These are phyloP conservation scores for Dittrichia graveolens DNA, from an alignment of 129 eudicot species.

Conservation along the genomic window DNA sequence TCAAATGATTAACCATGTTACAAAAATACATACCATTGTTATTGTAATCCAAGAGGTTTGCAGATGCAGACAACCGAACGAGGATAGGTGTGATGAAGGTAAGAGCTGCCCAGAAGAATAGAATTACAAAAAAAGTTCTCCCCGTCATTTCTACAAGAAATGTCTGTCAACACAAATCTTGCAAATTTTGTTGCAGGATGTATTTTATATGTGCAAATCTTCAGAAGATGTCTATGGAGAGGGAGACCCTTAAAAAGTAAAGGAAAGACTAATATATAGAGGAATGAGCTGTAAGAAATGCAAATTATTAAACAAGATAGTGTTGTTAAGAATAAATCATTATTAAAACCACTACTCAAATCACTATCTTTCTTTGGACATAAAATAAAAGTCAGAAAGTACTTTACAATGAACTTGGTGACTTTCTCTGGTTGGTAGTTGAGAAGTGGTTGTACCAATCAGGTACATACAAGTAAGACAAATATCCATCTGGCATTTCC, in stretches of 20 bases:
- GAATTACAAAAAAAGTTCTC: slow-evolving; percentile 55
- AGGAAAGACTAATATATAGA: slow-evolving; percentile 8
- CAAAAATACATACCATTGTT: slow-evolving; percentile 41
- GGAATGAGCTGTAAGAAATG: slow-evolving; percentile 47
- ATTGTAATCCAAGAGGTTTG: slow-evolving; percentile 35
- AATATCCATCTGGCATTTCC: slow-evolving; percentile 39
- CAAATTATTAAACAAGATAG: slow-evolving; percentile 32
- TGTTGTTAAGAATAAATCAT: slow-evolving; percentile 27
- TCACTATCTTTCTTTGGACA: slow-evolving; percentile 14
- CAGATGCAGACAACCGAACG: slow-evolving; percentile 61
- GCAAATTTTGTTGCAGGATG: slow-evolving; percentile 18
- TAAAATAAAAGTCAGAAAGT: slow-evolving; percentile 21
- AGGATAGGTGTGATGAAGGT: slow-evolving; percentile 70
- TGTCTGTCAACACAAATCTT: slow-evolving; percentile 14
- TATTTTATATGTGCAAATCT: slow-evolving; percentile 28
- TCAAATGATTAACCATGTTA: not conserved
- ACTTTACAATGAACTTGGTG: slow-evolving; percentile 27
- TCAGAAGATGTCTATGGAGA: slow-evolving; percentile 37
- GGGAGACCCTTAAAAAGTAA: slow-evolving; percentile 29
- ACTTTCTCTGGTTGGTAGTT: slow-evolving; percentile 45
- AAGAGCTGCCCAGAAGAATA: slow-evolving; percentile 70
- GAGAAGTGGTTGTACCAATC: slow-evolving; percentile 67
- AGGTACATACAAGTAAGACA: slow-evolving; percentile 34
- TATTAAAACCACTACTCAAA: slow-evolving; percentile 36
- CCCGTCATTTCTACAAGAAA: slow-evolving; percentile 49